phyloP scores from a whole-genome alignment of 768 basidiomycete genomes.

The Tephrocybe rancida region DNA sequence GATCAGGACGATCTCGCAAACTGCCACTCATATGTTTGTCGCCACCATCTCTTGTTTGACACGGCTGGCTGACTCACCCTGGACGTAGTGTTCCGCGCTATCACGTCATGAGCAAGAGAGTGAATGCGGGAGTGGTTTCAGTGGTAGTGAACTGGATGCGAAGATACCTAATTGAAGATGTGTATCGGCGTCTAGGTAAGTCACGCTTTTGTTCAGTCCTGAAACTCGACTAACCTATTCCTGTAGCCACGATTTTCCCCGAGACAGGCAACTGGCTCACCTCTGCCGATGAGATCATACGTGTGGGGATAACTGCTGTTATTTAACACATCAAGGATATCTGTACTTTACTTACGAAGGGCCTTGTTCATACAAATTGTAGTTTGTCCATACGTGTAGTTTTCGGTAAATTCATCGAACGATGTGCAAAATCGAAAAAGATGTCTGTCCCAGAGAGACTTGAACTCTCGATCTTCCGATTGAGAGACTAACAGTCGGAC shows the following conservation, averaged over 20 bases:
- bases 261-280: constrained; percentile 61
- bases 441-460: constrained; percentile 10
- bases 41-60: neutral
- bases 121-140: constrained; percentile 33
- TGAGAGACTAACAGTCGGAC: constrained; percentile 11
- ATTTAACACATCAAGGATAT: constrained; percentile 33
- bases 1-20: constrained; percentile 41
- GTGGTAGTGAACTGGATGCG: constrained; percentile 44
- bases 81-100: constrained; percentile 57
- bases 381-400: too few relatives aligned
- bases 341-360: neutral
- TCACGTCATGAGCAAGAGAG: constrained; percentile 48
- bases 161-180: constrained; percentile 55
- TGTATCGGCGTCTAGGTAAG: constrained; percentile 61
- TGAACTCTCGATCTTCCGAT: constrained; percentile 15
- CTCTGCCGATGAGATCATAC: constrained; percentile 63
- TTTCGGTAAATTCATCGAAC: neutral
- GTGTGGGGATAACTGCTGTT: constrained; percentile 56
- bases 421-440: neutral
- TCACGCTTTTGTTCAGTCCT: neutral
- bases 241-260: constrained; percentile 58
- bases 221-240: neutral
- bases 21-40: constrained; percentile 60
- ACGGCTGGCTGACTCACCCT: neutral
- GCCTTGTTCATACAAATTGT: too few relatives aligned